Evolutionary conservation across 768 basidiomycete genomes (phyloP).

Genomic region (Clitopilus passeckerianus): DNA sequence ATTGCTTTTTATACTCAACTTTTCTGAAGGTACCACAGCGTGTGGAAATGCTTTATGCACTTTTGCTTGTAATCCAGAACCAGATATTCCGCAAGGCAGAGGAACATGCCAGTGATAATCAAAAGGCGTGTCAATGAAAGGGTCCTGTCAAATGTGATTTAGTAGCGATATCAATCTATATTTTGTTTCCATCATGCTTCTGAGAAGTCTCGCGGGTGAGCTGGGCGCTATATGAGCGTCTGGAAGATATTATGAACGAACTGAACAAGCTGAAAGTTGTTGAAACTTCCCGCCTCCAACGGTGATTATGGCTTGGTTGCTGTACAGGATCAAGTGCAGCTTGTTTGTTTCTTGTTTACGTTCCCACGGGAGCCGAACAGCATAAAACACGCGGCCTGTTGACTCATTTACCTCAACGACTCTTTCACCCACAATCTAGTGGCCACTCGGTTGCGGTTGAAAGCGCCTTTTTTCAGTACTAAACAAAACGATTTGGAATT

Average conservation of each 20-base stretch:
- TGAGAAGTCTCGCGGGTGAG: not conserved
- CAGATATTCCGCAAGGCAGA: constrained; percentile 42
- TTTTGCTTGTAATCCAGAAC: constrained; percentile 57
- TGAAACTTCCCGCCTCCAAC: not conserved
- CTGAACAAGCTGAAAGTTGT: not conserved
- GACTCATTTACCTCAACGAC: not conserved
- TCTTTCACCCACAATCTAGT: not conserved
- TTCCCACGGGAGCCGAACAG: not conserved
- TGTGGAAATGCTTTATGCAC: constrained; percentile 56
- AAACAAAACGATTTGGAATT: not conserved
- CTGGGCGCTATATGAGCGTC: not conserved
- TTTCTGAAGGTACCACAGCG: constrained; percentile 28
- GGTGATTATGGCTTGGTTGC: not conserved
- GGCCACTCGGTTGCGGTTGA: not conserved
- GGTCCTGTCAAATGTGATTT: constrained; percentile 1
- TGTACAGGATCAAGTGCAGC: not conserved
- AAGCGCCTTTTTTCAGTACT: not conserved
- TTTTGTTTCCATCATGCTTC: not conserved
- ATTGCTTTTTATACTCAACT: not conserved
- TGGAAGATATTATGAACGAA: not conserved
- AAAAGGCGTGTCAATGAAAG: not conserved
- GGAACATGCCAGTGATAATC: not conserved
- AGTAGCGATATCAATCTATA: not conserved
- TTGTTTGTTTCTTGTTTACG: not conserved
- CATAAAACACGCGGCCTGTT: not conserved